Evolutionary conservation across 2,329 filamentous ascomycete species (phyloP), one percentile per base, ranked within the genome.

Genomic region (Xylariales sp.): DNA sequence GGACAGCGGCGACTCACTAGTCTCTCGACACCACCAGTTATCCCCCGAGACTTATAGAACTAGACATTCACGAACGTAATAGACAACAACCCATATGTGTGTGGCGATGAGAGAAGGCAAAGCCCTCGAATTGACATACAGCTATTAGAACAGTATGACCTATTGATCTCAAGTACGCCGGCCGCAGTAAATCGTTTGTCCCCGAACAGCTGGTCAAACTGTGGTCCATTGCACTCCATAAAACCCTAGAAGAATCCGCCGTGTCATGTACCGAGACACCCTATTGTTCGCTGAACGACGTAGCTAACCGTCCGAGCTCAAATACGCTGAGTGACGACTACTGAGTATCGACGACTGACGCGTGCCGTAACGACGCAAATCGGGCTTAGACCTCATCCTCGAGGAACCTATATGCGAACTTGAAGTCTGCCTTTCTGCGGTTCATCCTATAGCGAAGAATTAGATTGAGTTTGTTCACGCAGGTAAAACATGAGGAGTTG

Each of bases 321-420:
- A 25, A 10, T 33, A 16, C 32, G 24, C n/a, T n/a, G n/a, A n/a
- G n/a, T n/a, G n/a, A n/a, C n/a, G n/a, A n/a, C n/a, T n/a, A n/a
- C n/a, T n/a, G n/a, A n/a, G n/a, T n/a, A n/a, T n/a, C n/a, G n/a
- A n/a, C n/a, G n/a, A n/a, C n/a, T n/a, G n/a, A n/a, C n/a, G n/a
- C n/a, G n/a, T n/a, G n/a, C n/a, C n/a, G n/a, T n/a, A n/a, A n/a
- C n/a, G n/a, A n/a, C n/a, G n/a, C n/a, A n/a, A n/a, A n/a, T n/a
- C n/a, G n/a, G n/a, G n/a, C 19, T 40, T 59, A 84, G 56, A 95
- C 78, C 65, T 96, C 91, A 60, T 97, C 91, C 66, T 97, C 91
- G 52, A 97, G 77, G 68, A 93, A 97, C 68, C 95, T 95, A 74
- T 97, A 97, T 46, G 88, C 86, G 67, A 97, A 97, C 69, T 95